Conservation (phyloP, 345 rosid species). For the Dipteronia dyeriana region DNA sequence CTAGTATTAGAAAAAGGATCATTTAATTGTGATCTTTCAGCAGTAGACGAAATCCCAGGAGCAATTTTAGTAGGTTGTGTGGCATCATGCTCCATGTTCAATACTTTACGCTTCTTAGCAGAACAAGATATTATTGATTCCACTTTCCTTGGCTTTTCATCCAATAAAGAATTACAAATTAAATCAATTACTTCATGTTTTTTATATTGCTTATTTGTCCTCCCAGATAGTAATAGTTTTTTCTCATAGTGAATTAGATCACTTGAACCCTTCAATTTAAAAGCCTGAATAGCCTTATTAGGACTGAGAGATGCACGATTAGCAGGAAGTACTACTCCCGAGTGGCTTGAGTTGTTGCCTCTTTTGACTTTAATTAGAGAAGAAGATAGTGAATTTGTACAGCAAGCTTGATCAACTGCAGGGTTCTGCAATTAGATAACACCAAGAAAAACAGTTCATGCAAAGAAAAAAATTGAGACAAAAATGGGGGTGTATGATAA, state of each 20-base stretch:
- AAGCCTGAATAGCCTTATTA: slow-evolving; percentile 30
- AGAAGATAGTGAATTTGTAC: slow-evolving; percentile 32
- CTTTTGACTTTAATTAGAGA: slow-evolving; percentile 44
- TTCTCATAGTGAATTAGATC: slow-evolving; percentile 34
- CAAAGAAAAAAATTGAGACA: slow-evolving; percentile 1
- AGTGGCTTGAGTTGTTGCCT: slow-evolving; percentile 35
- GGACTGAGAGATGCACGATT: slow-evolving; percentile 62
- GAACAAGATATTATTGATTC: slow-evolving; percentile 37
- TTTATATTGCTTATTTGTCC: slow-evolving; percentile 25
- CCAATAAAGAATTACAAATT: slow-evolving; percentile 28
- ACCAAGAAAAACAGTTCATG: slow-evolving; percentile 18
- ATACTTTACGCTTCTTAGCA: slow-evolving; percentile 59
- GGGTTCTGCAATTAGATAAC: slow-evolving; percentile 30
- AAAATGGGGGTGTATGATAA: neutral
- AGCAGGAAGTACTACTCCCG: slow-evolving; percentile 68
- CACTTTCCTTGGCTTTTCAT: slow-evolving; percentile 37
- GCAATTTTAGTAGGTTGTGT: slow-evolving; percentile 18
- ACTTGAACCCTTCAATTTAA: slow-evolving; percentile 44
- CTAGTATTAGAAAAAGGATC: slow-evolving; percentile 25
- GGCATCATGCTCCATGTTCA: slow-evolving; percentile 30
- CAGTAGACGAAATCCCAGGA: slow-evolving; percentile 21
- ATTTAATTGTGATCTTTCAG: slow-evolving; percentile 32
- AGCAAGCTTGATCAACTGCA: slow-evolving; percentile 23
- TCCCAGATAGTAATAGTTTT: slow-evolving; percentile 28
- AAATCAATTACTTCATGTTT: slow-evolving; percentile 35